Evolutionary conservation across 768 basidiomycete genomes (phyloP).

Genomic region (Guyanaporus albipodus): DNA sequence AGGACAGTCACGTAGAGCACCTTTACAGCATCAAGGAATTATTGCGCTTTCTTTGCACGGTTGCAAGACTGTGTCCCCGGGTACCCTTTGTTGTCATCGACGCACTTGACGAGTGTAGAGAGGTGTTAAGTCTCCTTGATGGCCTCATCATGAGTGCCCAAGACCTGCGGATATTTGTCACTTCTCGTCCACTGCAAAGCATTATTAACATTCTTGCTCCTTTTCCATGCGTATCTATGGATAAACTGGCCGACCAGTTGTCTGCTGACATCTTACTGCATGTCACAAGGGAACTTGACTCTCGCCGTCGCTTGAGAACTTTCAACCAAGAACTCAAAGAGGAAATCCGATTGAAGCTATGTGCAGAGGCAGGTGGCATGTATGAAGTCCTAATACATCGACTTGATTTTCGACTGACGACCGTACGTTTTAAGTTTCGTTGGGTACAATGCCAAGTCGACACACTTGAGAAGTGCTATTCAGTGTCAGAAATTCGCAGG

Average conservation of each 20-base stretch:
- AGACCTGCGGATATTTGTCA: conserved; percentile 2
- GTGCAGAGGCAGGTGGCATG: conserved; percentile 20
- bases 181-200: conserved; percentile 6
- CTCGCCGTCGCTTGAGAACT: conserved; percentile 1
- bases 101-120: conserved; percentile 22
- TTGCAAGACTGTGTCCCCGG: background rate
- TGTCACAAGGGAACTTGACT: conserved; percentile 9
- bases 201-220: conserved; percentile 1
- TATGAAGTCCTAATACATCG: background rate
- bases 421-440: conserved; percentile 5
- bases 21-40: conserved; percentile 7
- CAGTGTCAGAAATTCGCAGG: background rate
- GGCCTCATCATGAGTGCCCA: conserved; percentile 1
- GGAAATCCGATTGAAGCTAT: conserved; percentile 6
- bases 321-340: conserved; percentile 1
- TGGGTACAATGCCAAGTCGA: conserved; percentile 19
- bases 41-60: background rate
- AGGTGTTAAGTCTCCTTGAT: conserved; percentile 5
- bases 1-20: background rate
- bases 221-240: conserved; percentile 11
- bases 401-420: background rate
- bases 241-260: background rate
- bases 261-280: conserved; percentile 8
- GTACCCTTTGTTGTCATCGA: conserved; percentile 17
- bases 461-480: background rate